Evolutionary conservation across 2,329 filamentous ascomycete genomes (phyloP).

Genomic region (Drechslerella coelobrocha): DNA sequence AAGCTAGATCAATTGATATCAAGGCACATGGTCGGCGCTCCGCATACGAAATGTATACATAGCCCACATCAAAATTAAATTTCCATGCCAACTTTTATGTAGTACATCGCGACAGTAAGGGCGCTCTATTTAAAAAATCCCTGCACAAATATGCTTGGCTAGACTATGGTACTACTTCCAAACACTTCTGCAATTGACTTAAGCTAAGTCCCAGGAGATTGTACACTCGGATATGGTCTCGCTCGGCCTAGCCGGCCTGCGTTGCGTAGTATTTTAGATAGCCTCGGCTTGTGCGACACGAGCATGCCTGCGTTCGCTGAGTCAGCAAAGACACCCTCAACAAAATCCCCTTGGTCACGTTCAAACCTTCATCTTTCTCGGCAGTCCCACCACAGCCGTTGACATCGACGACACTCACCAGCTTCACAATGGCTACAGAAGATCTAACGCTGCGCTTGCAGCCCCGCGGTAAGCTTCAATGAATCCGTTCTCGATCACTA

Average conservation of each 20-base stretch:
- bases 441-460: slow-evolving; percentile 37
- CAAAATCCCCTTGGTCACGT: not conserved
- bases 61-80: too few relatives aligned
- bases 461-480: slow-evolving; percentile 27
- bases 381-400: not conserved
- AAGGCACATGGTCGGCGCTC: too few relatives aligned
- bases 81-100: too few relatives aligned
- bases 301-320: not conserved
- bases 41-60: too few relatives aligned
- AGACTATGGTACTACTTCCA: too few relatives aligned
- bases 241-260: not conserved
- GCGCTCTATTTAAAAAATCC: too few relatives aligned
- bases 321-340: not conserved
- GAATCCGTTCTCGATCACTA: not conserved
- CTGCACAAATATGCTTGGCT: too few relatives aligned
- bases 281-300: slow-evolving; percentile 4
- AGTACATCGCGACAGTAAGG: too few relatives aligned
- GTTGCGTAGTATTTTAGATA: not conserved
- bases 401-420: not conserved
- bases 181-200: not conserved
- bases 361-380: not conserved
- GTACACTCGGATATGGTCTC: not conserved
- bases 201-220: not conserved
- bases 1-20: too few relatives aligned
- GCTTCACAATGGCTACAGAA: slow-evolving; percentile 29